Conservation (phyloP, 148 eudicot species). For the Tetragonia tetragonoides region DNA sequence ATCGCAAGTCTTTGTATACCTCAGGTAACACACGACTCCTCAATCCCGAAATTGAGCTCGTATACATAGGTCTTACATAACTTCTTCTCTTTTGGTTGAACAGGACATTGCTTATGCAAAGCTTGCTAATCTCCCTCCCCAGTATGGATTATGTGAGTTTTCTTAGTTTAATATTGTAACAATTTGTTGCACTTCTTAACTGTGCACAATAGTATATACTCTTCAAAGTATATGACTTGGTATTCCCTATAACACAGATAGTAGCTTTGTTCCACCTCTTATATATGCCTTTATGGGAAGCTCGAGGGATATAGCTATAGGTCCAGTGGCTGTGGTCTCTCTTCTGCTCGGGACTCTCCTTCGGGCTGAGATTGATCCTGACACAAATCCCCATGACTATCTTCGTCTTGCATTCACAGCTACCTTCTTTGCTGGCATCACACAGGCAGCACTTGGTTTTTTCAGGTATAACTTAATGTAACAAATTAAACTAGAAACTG, state of each 20-base stretch:
- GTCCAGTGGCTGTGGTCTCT: slow-evolving; percentile 93
- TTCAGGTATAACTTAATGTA: slow-evolving; percentile 42
- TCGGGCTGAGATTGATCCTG: slow-evolving; percentile 51
- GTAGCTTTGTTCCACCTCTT: slow-evolving; percentile 82
- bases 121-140: slow-evolving; percentile 64
- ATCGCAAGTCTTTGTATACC: slow-evolving; percentile 91
- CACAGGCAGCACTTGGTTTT: slow-evolving; percentile 68
- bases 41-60: too few species aligned
- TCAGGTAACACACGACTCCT: slow-evolving; percentile 44
- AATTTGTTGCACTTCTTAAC: neutral
- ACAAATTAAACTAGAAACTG: neutral
- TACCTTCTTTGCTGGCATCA: slow-evolving; percentile 86
- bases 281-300: slow-evolving; percentile 89
- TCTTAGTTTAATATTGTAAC: neutral
- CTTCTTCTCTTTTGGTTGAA: neutral
- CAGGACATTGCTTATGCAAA: slow-evolving; percentile 90
- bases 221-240: neutral
- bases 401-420: slow-evolving; percentile 77
- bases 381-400: slow-evolving; percentile 37
- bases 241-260: slow-evolving; percentile 40
- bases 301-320: slow-evolving; percentile 90
- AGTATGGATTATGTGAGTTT: slow-evolving; percentile 65
- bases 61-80: neutral
- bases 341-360: slow-evolving; percentile 69
- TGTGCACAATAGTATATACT: neutral